Base-by-base conservation (phyloP, 1,139 yeast genomes). In the Candida tropicalis region DNA sequence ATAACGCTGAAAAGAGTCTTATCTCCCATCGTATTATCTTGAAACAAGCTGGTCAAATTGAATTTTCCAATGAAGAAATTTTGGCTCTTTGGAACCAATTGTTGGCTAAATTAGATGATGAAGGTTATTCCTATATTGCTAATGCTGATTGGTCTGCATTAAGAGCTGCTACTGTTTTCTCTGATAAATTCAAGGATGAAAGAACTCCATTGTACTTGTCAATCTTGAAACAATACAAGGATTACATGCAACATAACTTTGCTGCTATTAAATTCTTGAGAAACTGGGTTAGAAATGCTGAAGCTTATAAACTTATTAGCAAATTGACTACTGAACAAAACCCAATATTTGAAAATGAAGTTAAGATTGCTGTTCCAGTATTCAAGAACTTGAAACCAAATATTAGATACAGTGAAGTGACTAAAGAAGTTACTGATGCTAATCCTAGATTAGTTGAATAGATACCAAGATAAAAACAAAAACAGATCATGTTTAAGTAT, bases 61-160 rank as follows among this genome's bases (percentile, higher is more conserved):
- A 77, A 34, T 79, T 76, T 43, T 60, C 80, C n/a, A 70, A 75
- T 39, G 68, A 66, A 13, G 84, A 79, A 42, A 82, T 87, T 45
- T 63, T 84, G 49, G 56, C 61, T 20, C 70, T 79, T 50, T 88
- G 95, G 90, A 68, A 76, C 49, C 79, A 79, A 42, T 70, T 86
- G 34, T 65, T 85, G 40, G 47, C 58, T 11, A 69, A 73, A 47
- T 75, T 84, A 53, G 88, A 83, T 48, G 61, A 66, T 17, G 73
- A 75, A 42, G 78, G 80, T 6, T 79, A 77, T 62, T 66, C 61
- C 28, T 83, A 82, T 55, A 82, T 83, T 54, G 91, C 95, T 9
- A 81, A 81, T 56, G 95, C 93, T 20, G 96, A 88, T 66, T 87
- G 96, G 93, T 84, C 91, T 39, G 87, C 96, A 1, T 68, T 90